phyloP scores from a whole-genome alignment of 1,284 basidiomycete genomes.

The Ceratobasidium theobromae region DNA sequence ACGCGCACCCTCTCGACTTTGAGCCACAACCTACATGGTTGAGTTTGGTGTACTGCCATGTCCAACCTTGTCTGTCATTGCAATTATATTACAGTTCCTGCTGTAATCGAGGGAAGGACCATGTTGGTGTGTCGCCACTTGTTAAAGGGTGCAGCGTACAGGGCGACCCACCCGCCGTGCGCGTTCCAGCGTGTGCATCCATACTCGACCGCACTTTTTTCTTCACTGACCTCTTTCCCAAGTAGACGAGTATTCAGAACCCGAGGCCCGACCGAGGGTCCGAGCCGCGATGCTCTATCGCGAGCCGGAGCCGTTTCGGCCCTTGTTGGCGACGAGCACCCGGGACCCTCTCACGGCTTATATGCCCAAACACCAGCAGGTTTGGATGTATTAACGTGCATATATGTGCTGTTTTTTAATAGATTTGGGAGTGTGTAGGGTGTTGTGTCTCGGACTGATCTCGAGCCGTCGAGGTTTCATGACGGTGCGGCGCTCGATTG shows the following conservation, averaged over 20 bases:
- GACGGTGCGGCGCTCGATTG: no score
- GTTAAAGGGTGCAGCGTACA: neutral
- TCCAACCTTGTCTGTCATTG: neutral
- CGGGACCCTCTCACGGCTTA: neutral
- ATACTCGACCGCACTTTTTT: neutral
- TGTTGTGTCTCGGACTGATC: no score
- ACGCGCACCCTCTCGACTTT: no score
- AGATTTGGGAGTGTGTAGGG: neutral
- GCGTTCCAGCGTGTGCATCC: neutral
- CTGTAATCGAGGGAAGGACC: neutral
- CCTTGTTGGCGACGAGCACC: neutral
- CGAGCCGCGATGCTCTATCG: neutral
- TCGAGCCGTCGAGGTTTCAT: no score
- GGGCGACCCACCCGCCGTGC: conserved; percentile 2
- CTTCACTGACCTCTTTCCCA: neutral
- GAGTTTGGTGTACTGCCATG: no score
- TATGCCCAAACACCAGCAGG: neutral
- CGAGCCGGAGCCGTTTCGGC: neutral
- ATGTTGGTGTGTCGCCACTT: conserved; percentile 3
- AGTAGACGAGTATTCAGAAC: conserved; percentile 7
- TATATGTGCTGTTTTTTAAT: neutral
- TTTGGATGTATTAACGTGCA: neutral
- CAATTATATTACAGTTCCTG: neutral
- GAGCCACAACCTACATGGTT: no score
- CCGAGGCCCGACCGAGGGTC: neutral